Conservation (phyloP, 441 rosid genomes). For the Jatropha podagrica region DNA sequence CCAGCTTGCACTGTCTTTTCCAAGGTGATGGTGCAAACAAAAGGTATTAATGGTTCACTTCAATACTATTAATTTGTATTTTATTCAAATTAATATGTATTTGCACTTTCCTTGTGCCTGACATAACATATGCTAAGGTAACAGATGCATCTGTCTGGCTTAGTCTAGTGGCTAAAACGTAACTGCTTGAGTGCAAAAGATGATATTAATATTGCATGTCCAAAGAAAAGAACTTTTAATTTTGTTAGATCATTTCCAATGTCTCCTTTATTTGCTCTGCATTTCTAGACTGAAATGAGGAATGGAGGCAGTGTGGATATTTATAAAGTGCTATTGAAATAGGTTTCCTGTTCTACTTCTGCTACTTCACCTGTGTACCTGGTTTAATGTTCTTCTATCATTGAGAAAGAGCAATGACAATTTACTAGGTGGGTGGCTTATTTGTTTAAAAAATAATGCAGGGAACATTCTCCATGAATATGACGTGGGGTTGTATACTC, state of each 20-base stretch:
- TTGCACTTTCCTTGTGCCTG: background rate
- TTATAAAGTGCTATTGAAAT: background rate
- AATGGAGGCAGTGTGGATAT: background rate
- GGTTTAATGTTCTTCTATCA: background rate
- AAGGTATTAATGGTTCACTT: constrained; percentile 50
- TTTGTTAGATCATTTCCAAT: background rate
- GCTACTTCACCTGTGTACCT: background rate
- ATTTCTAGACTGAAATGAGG: background rate
- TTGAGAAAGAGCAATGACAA: background rate
- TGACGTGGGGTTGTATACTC: background rate
- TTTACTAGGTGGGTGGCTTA: background rate
- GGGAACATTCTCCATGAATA: background rate
- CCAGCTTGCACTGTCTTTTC: constrained; percentile 73
- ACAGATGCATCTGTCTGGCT: background rate
- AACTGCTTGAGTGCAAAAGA: background rate
- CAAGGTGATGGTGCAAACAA: constrained; percentile 49
- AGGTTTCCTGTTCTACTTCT: background rate
- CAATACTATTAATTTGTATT: background rate
- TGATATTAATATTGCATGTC: background rate
- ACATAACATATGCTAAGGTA: background rate
- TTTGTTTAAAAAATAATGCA: background rate
- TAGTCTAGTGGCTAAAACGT: background rate
- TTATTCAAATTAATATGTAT: background rate
- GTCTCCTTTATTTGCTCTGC: background rate
- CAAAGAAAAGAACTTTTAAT: too few relatives aligned